These are phyloP conservation scores for Lindgomyces ingoldianus DNA, from an alignment of 495 filamentous ascomycete species.

Conservation along the genomic window DNA sequence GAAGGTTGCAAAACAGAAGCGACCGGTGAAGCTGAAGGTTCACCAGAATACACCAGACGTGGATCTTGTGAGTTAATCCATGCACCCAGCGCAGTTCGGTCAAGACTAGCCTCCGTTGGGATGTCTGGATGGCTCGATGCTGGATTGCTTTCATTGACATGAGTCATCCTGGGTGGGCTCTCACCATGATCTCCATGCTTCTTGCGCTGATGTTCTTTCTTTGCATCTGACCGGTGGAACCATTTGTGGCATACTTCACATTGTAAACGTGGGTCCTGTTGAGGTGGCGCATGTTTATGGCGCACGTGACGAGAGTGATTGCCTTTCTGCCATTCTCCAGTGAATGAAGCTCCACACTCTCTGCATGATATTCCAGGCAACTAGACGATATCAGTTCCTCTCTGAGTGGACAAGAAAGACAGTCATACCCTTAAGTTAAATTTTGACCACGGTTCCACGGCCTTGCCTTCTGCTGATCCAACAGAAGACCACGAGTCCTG, in stretches of 20 bases:
- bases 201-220: neutral
- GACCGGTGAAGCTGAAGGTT: no score
- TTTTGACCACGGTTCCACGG: neutral
- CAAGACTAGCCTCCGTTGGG: neutral
- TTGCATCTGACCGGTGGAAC: neutral
- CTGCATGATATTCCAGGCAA: neutral
- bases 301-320: neutral
- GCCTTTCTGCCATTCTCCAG: neutral
- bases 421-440: neutral
- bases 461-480: neutral
- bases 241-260: neutral
- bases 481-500: neutral
- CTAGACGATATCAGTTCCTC: neutral
- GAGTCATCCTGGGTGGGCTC: neutral
- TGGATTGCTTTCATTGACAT: neutral
- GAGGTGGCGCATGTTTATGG: neutral
- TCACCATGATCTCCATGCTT: neutral
- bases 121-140: neutral
- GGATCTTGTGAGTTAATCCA: neutral
- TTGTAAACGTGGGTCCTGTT: neutral
- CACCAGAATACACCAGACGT: no score
- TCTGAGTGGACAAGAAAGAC: no score
- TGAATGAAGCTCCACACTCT: neutral
- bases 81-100: neutral
- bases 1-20: neutral